A percentile compares a stretch with the other conserved stretches of the same genome.
These are phyloP conservation scores for Linnemannia hyalina DNA, from an alignment of 192 early-diverging fungal genomes.

Conservation along the genomic window DNA sequence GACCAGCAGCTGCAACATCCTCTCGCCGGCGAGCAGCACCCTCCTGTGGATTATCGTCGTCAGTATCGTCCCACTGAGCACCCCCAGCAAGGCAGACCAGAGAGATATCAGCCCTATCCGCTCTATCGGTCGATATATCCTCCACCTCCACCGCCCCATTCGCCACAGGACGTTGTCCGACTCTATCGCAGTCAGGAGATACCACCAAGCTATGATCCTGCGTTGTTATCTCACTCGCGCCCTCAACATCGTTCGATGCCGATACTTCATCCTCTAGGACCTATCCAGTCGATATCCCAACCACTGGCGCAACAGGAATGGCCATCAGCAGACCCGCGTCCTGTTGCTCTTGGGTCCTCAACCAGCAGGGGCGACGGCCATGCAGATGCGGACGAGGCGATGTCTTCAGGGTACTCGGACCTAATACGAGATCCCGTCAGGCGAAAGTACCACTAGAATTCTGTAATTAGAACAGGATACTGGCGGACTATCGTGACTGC, in stretches of 20 bases:
- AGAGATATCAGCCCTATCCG: not conserved
- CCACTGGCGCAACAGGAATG: not conserved
- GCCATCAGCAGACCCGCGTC: not conserved
- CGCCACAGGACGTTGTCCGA: not conserved
- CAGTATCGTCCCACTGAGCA: not conserved
- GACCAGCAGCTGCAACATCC: slow-evolving; percentile 9
- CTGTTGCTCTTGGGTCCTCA: not conserved
- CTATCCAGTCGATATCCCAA: not conserved
- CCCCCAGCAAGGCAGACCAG: not conserved
- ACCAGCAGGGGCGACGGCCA: not conserved
- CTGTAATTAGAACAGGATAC: not conserved
- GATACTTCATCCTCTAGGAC: not conserved
- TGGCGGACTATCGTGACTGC: not conserved
- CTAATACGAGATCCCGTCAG: slow-evolving; percentile 20
- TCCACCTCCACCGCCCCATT: not conserved
- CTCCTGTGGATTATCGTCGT: not conserved
- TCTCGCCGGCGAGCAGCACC: not conserved
- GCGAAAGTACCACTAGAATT: slow-evolving; percentile 18
- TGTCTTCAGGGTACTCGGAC: not conserved
- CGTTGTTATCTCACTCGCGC: not conserved
- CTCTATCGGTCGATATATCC: not conserved
- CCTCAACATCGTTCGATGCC: slow-evolving; percentile 4
- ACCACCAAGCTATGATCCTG: not conserved
- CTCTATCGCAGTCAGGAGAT: not conserved
- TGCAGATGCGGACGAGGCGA: not conserved